phyloP scores from a whole-genome alignment of 441 rosid species.

The Macaranga tanarius region DNA sequence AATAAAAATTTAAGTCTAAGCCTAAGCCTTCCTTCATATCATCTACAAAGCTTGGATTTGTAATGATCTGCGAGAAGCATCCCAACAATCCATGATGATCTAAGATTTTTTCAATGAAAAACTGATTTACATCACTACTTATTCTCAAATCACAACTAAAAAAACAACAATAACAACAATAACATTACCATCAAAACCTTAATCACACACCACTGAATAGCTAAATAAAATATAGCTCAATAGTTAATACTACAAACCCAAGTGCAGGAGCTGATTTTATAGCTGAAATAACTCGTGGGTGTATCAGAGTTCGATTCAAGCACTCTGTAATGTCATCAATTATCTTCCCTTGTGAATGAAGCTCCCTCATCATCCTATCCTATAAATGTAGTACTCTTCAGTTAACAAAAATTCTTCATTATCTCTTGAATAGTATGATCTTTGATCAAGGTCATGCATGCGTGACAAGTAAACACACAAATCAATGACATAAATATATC shows the following conservation, averaged over 20 bases:
- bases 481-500: not conserved
- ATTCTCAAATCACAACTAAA: slow-evolving; percentile 78
- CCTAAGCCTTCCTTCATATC: slow-evolving; percentile 53
- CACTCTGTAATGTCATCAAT: slow-evolving; percentile 59
- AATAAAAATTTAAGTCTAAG: no score
- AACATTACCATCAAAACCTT: slow-evolving; percentile 11
- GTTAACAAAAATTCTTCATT: no score
- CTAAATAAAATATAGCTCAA: not conserved
- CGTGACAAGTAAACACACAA: no score
- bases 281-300: slow-evolving; percentile 45
- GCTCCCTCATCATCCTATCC: slow-evolving; percentile 93
- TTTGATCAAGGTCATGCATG: no score
- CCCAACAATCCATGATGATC: slow-evolving; percentile 57
- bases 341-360: slow-evolving; percentile 66
- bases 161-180: slow-evolving; percentile 14
- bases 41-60: slow-evolving; percentile 56
- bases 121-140: slow-evolving; percentile 76
- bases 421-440: no score
- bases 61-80: slow-evolving; percentile 64
- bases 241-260: slow-evolving; percentile 56
- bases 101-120: slow-evolving; percentile 77
- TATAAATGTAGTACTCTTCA: slow-evolving; percentile 27
- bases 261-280: slow-evolving; percentile 53
- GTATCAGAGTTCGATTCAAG: slow-evolving; percentile 47
- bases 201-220: slow-evolving; percentile 10